Evolutionary conservation across 208 protist genomes (phyloP).

Genomic region (Leishmania tarentolae): DNA sequence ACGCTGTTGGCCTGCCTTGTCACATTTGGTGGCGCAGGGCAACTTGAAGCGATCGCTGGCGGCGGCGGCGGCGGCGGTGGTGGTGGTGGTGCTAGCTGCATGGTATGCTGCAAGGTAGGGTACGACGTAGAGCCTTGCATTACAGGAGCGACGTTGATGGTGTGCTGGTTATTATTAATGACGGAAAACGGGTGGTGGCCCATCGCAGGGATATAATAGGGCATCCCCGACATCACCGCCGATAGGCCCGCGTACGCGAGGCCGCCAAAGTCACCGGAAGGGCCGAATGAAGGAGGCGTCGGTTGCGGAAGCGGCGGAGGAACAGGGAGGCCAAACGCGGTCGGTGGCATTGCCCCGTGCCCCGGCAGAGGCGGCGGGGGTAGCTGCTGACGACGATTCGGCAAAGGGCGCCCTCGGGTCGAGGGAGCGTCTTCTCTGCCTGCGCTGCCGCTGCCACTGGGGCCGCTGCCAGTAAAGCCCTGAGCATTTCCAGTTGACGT

Average conservation of each 20-base stretch:
- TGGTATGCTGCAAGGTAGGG: background rate
- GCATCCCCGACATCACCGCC: constrained; percentile 18
- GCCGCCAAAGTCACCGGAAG: constrained; percentile 17
- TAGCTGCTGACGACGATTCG: background rate
- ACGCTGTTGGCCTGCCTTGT: constrained; percentile 8
- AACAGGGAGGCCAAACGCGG: constrained; percentile 17
- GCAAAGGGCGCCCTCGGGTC: constrained; percentile 14
- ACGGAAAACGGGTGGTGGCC: constrained; percentile 40
- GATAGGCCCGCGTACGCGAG: constrained; percentile 19
- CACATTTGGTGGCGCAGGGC: background rate
- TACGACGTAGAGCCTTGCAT: constrained; percentile 21
- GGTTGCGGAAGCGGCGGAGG: background rate
- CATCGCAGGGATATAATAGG: constrained; percentile 33
- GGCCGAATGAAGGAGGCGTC: constrained; percentile 4
- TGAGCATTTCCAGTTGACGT: background rate
- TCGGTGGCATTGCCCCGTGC: constrained; percentile 9
- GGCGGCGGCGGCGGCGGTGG: constrained; percentile 9
- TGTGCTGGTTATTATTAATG: constrained; percentile 43
- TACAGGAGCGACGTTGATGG: constrained; percentile 35
- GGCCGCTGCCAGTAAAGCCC: background rate
- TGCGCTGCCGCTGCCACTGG: constrained; percentile 1
- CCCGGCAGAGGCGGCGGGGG: constrained; percentile 17
- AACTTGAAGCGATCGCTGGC: background rate
- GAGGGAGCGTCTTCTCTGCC: background rate
- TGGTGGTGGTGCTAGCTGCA: background rate